Base-by-base conservation (phyloP, 2,329 filamentous ascomycete species). In the Hypoxylon sp. region DNA sequence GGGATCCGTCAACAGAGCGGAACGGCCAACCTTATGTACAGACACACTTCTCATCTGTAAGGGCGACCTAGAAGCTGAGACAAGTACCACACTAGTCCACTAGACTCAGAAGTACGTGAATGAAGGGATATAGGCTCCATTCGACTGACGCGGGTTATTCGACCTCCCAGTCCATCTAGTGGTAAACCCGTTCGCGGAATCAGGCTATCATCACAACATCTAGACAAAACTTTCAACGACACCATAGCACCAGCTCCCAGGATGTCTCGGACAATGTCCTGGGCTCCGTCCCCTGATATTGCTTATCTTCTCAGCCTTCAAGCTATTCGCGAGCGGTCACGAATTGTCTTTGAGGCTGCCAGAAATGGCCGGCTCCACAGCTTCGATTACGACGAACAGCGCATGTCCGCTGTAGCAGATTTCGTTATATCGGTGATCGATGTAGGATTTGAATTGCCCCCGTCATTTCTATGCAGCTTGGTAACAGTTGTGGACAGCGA, bases 401-500 rank as follows among this genome's bases (percentile, higher is more conserved):
- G 48, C 30, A 37, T 51, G 48, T 24, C 30, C 5, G 32, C 30
- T 17, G 58, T 52, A 6, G 58, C 58, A 32, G 58, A 61, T n/a
- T 61, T 51, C 11, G 58, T 61, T 1, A 61, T 48, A 20, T 56
- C 52, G 0, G 58, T 61, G 2, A 61, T 61, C 17, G 48, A 61
- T 37, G 58, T 61, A 47, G 3, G 46, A 30, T 26, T 22, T n/a
- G 6, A 6, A n/a, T 4, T 34, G 26, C 49, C 39, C 7, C 24
- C 11, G 22, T 48, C 28, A 19, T 15, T 15, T 3, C 1, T 17
- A 17, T 10, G 17, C 47, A 20, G 28, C 17, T 15, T 19, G 32
- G 26, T 50, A 50, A 50, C 28, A 41, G 34, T 49, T 19, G 13
- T 13, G 17, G 26, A n/a, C 52, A 85, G 83, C 77, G 84, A 71